These are phyloP conservation scores for Micractinium sp. DNA, from an alignment of 139 green algal species.

Conservation along the genomic window DNA sequence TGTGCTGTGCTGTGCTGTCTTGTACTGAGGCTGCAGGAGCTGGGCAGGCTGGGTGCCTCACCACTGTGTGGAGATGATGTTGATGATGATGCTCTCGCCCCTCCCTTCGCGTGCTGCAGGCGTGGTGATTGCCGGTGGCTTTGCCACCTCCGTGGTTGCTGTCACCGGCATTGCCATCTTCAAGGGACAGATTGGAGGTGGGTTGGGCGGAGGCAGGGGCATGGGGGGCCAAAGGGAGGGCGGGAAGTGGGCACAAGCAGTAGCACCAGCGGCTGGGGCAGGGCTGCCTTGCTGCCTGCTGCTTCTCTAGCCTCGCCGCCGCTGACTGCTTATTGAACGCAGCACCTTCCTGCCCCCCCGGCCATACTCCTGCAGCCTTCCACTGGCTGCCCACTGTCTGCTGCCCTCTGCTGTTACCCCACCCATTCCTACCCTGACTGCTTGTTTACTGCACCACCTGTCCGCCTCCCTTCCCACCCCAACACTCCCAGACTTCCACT, in stretches of 20 bases:
- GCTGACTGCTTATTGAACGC: too few species aligned
- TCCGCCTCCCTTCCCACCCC: background rate
- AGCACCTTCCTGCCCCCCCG: background rate
- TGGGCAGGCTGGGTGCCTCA: conserved; percentile 21
- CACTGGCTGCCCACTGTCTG: conserved; percentile 24
- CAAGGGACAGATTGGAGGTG: conserved; percentile 36
- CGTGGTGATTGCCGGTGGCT: conserved; percentile 38
- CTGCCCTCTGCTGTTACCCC: background rate
- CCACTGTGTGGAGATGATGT: background rate
- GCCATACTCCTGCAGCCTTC: too few species aligned
- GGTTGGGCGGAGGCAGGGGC: too few species aligned
- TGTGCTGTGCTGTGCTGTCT: too few species aligned
- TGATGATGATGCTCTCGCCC: too few species aligned
- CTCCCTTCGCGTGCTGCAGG: background rate
- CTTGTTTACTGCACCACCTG: background rate
- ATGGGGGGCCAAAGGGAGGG: too few species aligned
- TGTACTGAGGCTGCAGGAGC: conserved; percentile 1
- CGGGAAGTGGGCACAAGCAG: too few species aligned
- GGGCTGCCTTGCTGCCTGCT: too few species aligned
- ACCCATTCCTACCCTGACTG: background rate
- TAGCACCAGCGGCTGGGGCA: too few species aligned
- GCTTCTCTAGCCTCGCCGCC: background rate
- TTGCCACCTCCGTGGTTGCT: conserved; percentile 26
- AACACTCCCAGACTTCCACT: conserved; percentile 31
- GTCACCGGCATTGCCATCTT: conserved; percentile 21